Evolutionary conservation across 2,329 filamentous ascomycete species (phyloP).

Genomic region (Claviceps africana): DNA sequence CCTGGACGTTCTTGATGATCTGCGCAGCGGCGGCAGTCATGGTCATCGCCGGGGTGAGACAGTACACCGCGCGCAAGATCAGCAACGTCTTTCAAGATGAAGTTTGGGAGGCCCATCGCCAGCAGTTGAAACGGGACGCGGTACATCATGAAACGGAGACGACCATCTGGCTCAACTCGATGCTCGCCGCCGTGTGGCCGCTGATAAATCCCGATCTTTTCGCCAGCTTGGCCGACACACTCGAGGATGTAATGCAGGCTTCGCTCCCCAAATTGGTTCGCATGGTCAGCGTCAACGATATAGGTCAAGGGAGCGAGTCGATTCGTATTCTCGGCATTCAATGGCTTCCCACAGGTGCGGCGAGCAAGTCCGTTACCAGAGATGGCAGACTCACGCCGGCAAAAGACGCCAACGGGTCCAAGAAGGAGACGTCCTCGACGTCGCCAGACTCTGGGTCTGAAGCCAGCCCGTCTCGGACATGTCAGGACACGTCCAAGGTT

Average conservation of each 20-base stretch:
- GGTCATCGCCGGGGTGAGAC: slow-evolving; percentile 32
- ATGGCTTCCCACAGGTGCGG: slow-evolving; percentile 60
- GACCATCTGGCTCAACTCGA: slow-evolving; percentile 58
- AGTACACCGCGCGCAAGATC: slow-evolving; percentile 49
- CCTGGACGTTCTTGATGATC: slow-evolving; percentile 7
- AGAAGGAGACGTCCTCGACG: slow-evolving; percentile 10
- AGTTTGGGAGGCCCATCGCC: slow-evolving; percentile 50
- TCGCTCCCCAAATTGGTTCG: slow-evolving; percentile 54
- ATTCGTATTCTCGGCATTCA: slow-evolving; percentile 56
- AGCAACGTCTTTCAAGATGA: slow-evolving; percentile 52
- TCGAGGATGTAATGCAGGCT: slow-evolving; percentile 72
- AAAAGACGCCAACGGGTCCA: slow-evolving; percentile 18
- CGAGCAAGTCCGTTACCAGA: slow-evolving; percentile 43
- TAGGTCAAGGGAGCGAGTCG: slow-evolving; percentile 60
- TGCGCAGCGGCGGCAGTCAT: slow-evolving; percentile 18
- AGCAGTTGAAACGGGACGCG: slow-evolving; percentile 31
- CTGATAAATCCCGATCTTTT: slow-evolving; percentile 66
- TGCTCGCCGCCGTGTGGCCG: slow-evolving; percentile 56
- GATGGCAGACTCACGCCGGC: slow-evolving; percentile 36
- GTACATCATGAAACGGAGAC: slow-evolving; percentile 41
- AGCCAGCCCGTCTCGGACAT: slow-evolving; percentile 7
- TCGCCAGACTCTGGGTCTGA: background rate
- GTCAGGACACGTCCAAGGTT: slow-evolving; percentile 17
- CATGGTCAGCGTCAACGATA: slow-evolving; percentile 63
- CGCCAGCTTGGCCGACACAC: slow-evolving; percentile 50